Conservation (phyloP, 345 rosid genomes). For the Mangifera indica region DNA sequence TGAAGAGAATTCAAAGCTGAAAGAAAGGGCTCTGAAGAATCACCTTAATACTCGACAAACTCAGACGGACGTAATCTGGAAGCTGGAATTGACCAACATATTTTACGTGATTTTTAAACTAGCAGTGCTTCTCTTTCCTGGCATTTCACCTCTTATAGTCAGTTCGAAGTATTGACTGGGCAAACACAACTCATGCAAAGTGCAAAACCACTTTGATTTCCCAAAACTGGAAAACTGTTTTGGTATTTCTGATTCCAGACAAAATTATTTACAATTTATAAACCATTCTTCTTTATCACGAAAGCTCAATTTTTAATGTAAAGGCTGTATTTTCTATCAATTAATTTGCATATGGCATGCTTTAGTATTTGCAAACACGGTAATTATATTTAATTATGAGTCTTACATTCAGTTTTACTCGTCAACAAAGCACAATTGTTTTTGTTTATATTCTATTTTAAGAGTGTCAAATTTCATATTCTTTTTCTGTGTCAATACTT, state of each 20-base stretch:
- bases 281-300: slow-evolving; percentile 7
- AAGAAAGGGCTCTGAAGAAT: slow-evolving; percentile 11
- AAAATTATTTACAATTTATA: background rate
- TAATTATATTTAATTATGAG: background rate
- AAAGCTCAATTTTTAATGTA: slow-evolving; percentile 13
- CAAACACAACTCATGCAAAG: slow-evolving; percentile 20
- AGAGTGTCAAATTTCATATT: no score
- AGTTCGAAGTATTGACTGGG: slow-evolving; percentile 19
- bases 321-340: background rate
- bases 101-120: background rate
- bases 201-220: slow-evolving; percentile 1
- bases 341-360: background rate
- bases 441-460: no score
- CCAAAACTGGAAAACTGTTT: background rate
- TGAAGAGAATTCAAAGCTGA: slow-evolving; percentile 4
- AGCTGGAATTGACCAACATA: background rate
- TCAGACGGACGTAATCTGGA: background rate
- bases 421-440: no score
- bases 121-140: slow-evolving; percentile 1
- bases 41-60: background rate
- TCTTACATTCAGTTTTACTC: no score
- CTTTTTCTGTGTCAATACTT: no score
- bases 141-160: background rate
- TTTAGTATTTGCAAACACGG: background rate
- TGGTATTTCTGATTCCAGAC: background rate